A percentile compares a stretch with the other conserved stretches of the same genome.
Evolutionary conservation across 768 basidiomycete genomes (phyloP).

Genomic region (Lentinula edodes): DNA sequence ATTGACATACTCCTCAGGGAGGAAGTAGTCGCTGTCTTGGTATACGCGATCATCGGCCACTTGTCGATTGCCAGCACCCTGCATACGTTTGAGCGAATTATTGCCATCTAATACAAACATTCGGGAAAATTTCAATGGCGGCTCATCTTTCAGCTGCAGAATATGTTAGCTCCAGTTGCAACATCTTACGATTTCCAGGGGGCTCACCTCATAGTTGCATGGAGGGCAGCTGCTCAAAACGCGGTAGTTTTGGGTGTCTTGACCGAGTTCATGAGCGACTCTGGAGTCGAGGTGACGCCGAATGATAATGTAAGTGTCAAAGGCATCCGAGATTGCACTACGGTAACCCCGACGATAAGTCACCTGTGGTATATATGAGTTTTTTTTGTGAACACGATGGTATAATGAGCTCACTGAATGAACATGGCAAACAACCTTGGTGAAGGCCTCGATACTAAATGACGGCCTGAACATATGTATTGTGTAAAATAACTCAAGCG

Average conservation of each 20-base stretch:
- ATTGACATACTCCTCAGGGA: neutral
- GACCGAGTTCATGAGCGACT: constrained; percentile 5
- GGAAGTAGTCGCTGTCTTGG: constrained; percentile 9
- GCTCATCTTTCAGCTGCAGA: neutral
- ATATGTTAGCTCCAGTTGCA: neutral
- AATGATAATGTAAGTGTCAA: constrained; percentile 23
- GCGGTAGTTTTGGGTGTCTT: constrained; percentile 16
- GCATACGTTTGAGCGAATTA: neutral
- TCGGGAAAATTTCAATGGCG: neutral
- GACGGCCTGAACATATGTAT: constrained; percentile 3
- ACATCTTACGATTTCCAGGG: neutral
- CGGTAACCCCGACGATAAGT: constrained; percentile 15
- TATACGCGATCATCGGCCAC: constrained; percentile 7
- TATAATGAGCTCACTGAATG: neutral
- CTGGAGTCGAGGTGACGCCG: constrained; percentile 4
- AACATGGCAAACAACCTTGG: constrained; percentile 2
- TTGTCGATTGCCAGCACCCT: constrained; percentile 3
- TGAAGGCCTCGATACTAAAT: no score
- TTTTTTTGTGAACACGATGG: no score
- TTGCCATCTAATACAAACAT: no score
- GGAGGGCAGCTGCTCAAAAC: constrained; percentile 12
- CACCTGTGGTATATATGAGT: constrained; percentile 10
- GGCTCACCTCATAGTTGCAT: constrained; percentile 11
- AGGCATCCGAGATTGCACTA: constrained; percentile 17
- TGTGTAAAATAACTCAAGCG: constrained; percentile 17